phyloP scores from a whole-genome alignment of 2,329 filamentous ascomycete species.

The Nectriaceae sp. region DNA sequence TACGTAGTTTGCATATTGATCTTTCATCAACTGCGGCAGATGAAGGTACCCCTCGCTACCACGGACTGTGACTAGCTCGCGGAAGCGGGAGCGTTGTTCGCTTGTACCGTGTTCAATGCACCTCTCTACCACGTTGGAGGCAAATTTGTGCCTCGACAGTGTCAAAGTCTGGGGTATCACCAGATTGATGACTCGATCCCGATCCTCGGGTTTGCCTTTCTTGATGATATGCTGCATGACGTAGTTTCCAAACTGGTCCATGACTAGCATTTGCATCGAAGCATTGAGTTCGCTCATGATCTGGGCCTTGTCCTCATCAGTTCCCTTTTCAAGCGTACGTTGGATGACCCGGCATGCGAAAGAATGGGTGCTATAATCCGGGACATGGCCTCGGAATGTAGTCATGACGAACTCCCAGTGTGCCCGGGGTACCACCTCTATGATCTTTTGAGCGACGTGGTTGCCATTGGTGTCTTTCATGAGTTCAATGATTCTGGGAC shows the following conservation, averaged over 20 bases:
- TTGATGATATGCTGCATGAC: conserved; percentile 91
- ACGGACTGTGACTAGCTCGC: conserved; percentile 59
- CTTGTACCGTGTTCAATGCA: conserved; percentile 74
- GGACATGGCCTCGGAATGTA: conserved; percentile 75
- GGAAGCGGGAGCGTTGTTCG: conserved; percentile 70
- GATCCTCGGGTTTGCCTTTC: conserved; percentile 73
- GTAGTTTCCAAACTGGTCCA: conserved; percentile 93
- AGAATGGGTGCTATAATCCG: conserved; percentile 71
- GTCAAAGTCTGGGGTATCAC: conserved; percentile 71
- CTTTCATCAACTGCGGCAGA: conserved; percentile 79
- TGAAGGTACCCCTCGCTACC: conserved; percentile 67
- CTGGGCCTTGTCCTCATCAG: conserved; percentile 66
- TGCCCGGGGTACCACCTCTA: conserved; percentile 75
- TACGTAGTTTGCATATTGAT: conserved; percentile 95
- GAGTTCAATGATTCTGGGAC: conserved; percentile 72
- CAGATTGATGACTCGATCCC: conserved; percentile 69
- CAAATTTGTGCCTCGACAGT: conserved; percentile 93
- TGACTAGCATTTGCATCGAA: conserved; percentile 71
- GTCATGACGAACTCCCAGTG: conserved; percentile 86
- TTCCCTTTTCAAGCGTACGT: conserved; percentile 82
- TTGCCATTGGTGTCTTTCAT: conserved; percentile 91
- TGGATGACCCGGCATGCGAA: conserved; percentile 95
- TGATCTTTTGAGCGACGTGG: conserved; percentile 93
- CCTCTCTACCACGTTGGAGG: conserved; percentile 96
- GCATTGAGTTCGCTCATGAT: conserved; percentile 80